Percentiles rank a stretch among this genome's conserved stretches.
Conservation (phyloP, 495 filamentous ascomycete genomes). For the Penicillium alfredii region DNA sequence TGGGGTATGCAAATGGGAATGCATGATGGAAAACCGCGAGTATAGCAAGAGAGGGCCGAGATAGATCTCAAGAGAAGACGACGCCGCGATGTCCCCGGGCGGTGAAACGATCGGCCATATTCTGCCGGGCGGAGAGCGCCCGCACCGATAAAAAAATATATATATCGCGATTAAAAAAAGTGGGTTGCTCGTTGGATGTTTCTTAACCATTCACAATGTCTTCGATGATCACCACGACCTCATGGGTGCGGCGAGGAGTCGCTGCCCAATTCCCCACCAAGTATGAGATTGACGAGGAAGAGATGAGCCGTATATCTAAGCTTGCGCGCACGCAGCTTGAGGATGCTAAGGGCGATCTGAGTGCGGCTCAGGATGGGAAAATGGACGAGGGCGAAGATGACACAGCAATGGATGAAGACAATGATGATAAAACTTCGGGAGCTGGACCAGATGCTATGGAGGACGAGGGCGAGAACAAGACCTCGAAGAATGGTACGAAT, state of each 20-base stretch:
- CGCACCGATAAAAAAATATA: slow-evolving; percentile 34
- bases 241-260: slow-evolving; percentile 92
- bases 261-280: slow-evolving; percentile 86
- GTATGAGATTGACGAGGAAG: slow-evolving; percentile 87
- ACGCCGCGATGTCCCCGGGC: slow-evolving; percentile 15
- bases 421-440: slow-evolving; percentile 12
- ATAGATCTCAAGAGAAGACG: background rate
- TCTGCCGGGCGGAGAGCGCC: slow-evolving; percentile 33
- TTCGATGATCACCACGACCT: slow-evolving; percentile 84
- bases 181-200: slow-evolving; percentile 8
- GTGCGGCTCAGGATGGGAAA: slow-evolving; percentile 50
- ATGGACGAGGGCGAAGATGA: slow-evolving; percentile 27
- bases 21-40: slow-evolving; percentile 51
- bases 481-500: slow-evolving; percentile 13
- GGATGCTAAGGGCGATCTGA: slow-evolving; percentile 81
- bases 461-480: slow-evolving; percentile 22
- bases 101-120: slow-evolving; percentile 21
- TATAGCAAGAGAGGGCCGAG: background rate
- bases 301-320: slow-evolving; percentile 83
- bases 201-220: slow-evolving; percentile 44
- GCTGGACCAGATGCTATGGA: slow-evolving; percentile 12
- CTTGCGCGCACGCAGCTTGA: slow-evolving; percentile 88
- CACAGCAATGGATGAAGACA: slow-evolving; percentile 27
- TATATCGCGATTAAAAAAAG: slow-evolving; percentile 26
- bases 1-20: slow-evolving; percentile 92